A percentile compares a stretch with the other conserved stretches of the same genome.
Evolutionary conservation across 2,329 filamentous ascomycete genomes (phyloP).

Genomic region (Juglanconis oblonga): DNA sequence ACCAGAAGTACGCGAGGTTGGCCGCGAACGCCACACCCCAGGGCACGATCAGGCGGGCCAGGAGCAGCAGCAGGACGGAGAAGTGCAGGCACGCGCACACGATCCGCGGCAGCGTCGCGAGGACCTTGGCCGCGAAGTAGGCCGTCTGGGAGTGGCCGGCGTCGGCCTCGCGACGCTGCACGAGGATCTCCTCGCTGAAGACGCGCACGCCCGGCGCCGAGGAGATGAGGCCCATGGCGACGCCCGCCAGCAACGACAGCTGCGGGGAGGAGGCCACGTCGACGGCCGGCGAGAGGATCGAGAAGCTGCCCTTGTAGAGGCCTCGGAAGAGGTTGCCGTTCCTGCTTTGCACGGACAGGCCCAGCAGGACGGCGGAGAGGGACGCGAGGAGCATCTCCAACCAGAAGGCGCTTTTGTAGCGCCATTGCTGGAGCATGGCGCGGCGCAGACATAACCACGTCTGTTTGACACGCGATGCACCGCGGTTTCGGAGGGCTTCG

Average conservation of each 20-base stretch:
- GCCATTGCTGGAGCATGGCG: constrained; percentile 55
- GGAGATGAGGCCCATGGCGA: constrained; percentile 54
- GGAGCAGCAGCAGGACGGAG: constrained; percentile 46
- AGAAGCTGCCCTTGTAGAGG: constrained; percentile 48
- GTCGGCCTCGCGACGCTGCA: constrained; percentile 54
- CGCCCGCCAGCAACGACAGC: constrained; percentile 49
- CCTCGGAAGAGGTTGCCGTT: constrained; percentile 53
- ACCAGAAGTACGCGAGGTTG: constrained; percentile 56
- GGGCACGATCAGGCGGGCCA: constrained; percentile 47
- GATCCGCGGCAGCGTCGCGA: constrained; percentile 51
- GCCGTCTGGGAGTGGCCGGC: constrained; percentile 54
- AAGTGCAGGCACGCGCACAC: constrained; percentile 52
- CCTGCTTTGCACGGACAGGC: constrained; percentile 47
- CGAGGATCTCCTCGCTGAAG: constrained; percentile 54
- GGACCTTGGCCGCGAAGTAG: constrained; percentile 55
- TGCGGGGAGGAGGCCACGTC: constrained; percentile 50
- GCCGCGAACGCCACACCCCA: constrained; percentile 46
- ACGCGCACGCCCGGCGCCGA: constrained; percentile 53
- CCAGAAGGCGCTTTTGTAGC: constrained; percentile 46
- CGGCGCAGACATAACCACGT: constrained; percentile 50
- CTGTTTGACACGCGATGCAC: constrained; percentile 47
- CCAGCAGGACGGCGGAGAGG: constrained; percentile 52
- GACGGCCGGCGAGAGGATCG: constrained; percentile 47
- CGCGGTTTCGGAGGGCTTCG: constrained; percentile 45
- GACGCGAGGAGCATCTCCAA: constrained; percentile 53